phyloP scores from a whole-genome alignment of 331 rosid species.

The Erythrophleum ivorense region DNA sequence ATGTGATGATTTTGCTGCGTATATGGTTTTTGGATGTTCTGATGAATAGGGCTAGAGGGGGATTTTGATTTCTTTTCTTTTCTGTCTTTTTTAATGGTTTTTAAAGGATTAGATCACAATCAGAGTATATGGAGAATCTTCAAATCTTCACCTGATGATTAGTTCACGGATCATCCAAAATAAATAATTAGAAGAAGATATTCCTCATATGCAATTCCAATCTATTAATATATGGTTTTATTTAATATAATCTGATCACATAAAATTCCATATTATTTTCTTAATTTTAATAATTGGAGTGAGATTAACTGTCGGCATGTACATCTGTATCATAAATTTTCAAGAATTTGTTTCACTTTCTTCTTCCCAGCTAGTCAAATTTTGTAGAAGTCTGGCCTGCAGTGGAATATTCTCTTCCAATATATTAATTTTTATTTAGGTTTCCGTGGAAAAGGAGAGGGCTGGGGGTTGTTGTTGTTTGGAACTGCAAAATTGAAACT shows the following conservation, averaged over 20 bases:
- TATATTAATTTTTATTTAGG: background rate
- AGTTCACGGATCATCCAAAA: conserved; percentile 3
- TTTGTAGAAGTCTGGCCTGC: background rate
- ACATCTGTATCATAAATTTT: background rate
- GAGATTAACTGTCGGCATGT: background rate
- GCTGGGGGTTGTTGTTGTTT: background rate
- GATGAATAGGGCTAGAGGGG: conserved; percentile 29
- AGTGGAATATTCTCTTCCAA: background rate
- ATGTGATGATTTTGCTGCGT: background rate
- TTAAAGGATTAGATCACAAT: background rate
- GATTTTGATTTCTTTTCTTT: background rate
- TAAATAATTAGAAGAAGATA: background rate
- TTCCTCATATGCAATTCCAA: background rate
- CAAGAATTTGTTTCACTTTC: background rate
- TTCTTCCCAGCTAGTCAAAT: background rate
- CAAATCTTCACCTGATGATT: conserved; percentile 7
- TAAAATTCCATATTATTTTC: background rate
- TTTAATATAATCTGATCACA: background rate
- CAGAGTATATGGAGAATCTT: background rate
- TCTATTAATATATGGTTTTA: conserved; percentile 6
- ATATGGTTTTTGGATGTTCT: background rate
- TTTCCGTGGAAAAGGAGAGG: background rate
- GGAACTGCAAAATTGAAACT: conserved; percentile 5
- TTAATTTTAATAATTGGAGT: background rate
- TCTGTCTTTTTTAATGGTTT: background rate